Evolutionary conservation across 140 eudicot species (phyloP), one percentile per base, ranked within the genome.

Genomic region (Stevia rebaudiana): DNA sequence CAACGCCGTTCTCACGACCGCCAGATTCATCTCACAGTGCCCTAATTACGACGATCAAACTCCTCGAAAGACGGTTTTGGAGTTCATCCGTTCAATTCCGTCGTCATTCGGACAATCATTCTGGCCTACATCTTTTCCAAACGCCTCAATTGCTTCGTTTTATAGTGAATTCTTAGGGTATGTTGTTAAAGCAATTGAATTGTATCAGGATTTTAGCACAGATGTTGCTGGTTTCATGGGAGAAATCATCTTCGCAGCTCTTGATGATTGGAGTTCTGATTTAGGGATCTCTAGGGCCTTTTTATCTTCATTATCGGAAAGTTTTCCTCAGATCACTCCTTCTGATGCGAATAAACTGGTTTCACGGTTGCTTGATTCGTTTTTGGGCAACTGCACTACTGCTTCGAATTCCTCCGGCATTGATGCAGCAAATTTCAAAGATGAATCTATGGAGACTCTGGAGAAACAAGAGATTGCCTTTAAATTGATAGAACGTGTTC

Each of bases 151-250:
- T 49, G 71, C 72, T 1, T 78, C 83, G 1, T 88, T 88, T 50
- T 94, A 70, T 39, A 58, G 39, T 19, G 95, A 85, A 25, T 88
- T 88, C 36, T 76, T 88, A 37, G 52, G 47, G 10, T 83, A 85
- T 13, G 78, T 88, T 1, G 79, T 79, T n/a, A 83, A 81, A 49
- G 95, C 94, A n/a, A 67, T 84, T 5, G 90, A 88, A 30, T 15
- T 54, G 25, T 81, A 87, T 1, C 51, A 61, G 18, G 94, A 82
- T 24, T 82, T 88, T 39, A 73, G 82, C 5, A 70, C 49, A 1
- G 99, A 88, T 7, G 85, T 88, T 10, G 90, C 94, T 0, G 95
- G 83, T 19, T 73, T 79, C 69, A 79, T 88, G 67, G 98, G 98
- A 11, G 90, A 82, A 9, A 78, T 81, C 51, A 80, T 88, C 39